Evolutionary conservation across 2,329 filamentous ascomycete genomes (phyloP).

Genomic region (Sporothrix protearum): DNA sequence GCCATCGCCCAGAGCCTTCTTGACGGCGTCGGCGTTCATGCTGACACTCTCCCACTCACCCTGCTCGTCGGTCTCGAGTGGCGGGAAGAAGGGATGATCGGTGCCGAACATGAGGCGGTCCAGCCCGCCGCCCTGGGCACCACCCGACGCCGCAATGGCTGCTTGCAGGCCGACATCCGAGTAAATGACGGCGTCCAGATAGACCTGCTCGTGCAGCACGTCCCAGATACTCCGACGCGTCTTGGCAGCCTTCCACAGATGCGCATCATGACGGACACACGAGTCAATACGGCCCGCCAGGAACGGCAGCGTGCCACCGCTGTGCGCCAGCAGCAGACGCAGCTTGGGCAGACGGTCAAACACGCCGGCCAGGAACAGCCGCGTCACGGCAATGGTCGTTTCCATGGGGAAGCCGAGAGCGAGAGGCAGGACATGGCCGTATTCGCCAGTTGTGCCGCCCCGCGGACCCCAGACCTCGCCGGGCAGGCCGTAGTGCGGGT

Average conservation of each 20-base stretch:
- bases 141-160: slow-evolving; percentile 60
- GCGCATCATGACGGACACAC: slow-evolving; percentile 77
- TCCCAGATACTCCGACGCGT: slow-evolving; percentile 52
- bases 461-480: slow-evolving; percentile 73
- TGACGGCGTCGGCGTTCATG: slow-evolving; percentile 48
- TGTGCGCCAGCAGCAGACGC: slow-evolving; percentile 77
- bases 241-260: slow-evolving; percentile 63
- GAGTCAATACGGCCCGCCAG: slow-evolving; percentile 84
- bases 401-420: slow-evolving; percentile 87
- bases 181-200: slow-evolving; percentile 83
- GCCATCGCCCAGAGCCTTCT: slow-evolving; percentile 27
- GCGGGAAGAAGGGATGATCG: slow-evolving; percentile 83
- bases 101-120: slow-evolving; percentile 78
- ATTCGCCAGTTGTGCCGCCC: slow-evolving; percentile 50
- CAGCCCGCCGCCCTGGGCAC: slow-evolving; percentile 51
- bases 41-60: slow-evolving; percentile 67
- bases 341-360: slow-evolving; percentile 72
- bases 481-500: slow-evolving; percentile 88
- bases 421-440: slow-evolving; percentile 82
- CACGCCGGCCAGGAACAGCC: slow-evolving; percentile 83
- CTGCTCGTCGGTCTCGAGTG: slow-evolving; percentile 54
- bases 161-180: slow-evolving; percentile 69
- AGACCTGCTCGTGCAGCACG: slow-evolving; percentile 68
- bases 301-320: slow-evolving; percentile 83
- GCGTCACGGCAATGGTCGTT: slow-evolving; percentile 82